Evolutionary conservation across 2,329 filamentous ascomycete genomes (phyloP).

Genomic region (Paracamarosporium sp.): DNA sequence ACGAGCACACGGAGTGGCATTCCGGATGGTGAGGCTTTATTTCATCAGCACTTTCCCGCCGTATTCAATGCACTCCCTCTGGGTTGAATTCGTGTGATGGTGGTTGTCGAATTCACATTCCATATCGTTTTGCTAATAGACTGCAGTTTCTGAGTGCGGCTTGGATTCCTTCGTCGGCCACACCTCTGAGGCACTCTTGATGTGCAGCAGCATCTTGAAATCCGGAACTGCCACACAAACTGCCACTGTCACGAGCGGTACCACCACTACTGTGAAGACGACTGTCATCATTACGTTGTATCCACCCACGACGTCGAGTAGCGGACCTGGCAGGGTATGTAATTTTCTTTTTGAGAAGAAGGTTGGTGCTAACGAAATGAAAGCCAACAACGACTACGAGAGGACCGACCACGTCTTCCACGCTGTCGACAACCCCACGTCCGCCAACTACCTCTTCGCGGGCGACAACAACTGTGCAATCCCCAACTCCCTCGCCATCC

Average conservation of each 20-base stretch:
- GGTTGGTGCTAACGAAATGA: background rate
- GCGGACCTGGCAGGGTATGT: slow-evolving; percentile 14
- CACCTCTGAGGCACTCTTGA: slow-evolving; percentile 35
- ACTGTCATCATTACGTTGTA: slow-evolving; percentile 32
- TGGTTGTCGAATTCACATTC: too few relatives aligned
- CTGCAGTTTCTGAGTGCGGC: slow-evolving; percentile 24
- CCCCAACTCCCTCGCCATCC: slow-evolving; percentile 29
- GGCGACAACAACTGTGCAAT: slow-evolving; percentile 14
- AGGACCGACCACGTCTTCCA: slow-evolving; percentile 13
- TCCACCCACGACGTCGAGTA: slow-evolving; percentile 26
- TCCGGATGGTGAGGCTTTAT: slow-evolving; percentile 32
- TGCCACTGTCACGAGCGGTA: slow-evolving; percentile 22
- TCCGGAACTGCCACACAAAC: slow-evolving; percentile 34
- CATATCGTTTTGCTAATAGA: background rate
- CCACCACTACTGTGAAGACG: slow-evolving; percentile 28
- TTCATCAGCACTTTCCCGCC: background rate
- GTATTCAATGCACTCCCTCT: too few relatives aligned
- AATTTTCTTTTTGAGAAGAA: background rate
- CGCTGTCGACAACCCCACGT: too few relatives aligned
- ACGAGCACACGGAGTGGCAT: background rate
- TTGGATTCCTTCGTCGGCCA: slow-evolving; percentile 40
- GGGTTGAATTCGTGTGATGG: too few relatives aligned
- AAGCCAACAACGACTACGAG: background rate
- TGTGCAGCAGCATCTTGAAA: slow-evolving; percentile 37
- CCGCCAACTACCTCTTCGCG: slow-evolving; percentile 9